Evolutionary conservation across 306 rosid species (phyloP), one percentile per base, ranked within the genome.

Genomic region (Malus sieversii): DNA sequence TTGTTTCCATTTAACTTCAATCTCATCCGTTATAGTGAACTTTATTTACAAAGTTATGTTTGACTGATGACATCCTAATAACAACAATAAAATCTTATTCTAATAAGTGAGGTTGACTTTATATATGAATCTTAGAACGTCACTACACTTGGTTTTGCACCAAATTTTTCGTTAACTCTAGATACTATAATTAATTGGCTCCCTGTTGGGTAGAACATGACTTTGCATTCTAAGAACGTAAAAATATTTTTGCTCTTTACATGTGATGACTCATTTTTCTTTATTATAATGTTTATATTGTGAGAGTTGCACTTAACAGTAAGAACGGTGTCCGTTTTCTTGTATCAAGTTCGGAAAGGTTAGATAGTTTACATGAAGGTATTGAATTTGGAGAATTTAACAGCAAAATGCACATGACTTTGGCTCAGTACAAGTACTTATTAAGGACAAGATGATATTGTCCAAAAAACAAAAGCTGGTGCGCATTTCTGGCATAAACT

Each of bases 81-180:
- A 14, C 8, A 35, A 35, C 40, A 35, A 6, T 0, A 35, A 35
- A 35, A 35, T 6, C 9, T 35, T 35, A 35, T 35, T 35, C 2
- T 35, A 6, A 8, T 35, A 35, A 35, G 0, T 35, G 40, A 35
- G 40, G 0, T 35, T 35, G 9, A 35, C 40, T 35, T 35, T 35
- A 35, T 33, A 35, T 35, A 35, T 35, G 0, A 35, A 35, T 35
- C 2, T 0, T 6, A 35, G 2, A 35, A 35, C 9, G 0, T 35
- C 9, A 35, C 0, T 1, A 6, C 9, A 0, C 40, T 35, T 0
- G 0, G 0, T 35, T 35, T 35, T 35, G 2, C 2, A 0, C 0
- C 0, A 35, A 35, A 35, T 35, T 0, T 35, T 35, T 0, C 9
- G 2, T 35, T 35, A 6, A 35, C 40, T 35, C 8, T 35, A 1